These are phyloP conservation scores for Fusarium sp. DNA, from an alignment of 2,329 filamentous ascomycete species.

Conservation along the genomic window DNA sequence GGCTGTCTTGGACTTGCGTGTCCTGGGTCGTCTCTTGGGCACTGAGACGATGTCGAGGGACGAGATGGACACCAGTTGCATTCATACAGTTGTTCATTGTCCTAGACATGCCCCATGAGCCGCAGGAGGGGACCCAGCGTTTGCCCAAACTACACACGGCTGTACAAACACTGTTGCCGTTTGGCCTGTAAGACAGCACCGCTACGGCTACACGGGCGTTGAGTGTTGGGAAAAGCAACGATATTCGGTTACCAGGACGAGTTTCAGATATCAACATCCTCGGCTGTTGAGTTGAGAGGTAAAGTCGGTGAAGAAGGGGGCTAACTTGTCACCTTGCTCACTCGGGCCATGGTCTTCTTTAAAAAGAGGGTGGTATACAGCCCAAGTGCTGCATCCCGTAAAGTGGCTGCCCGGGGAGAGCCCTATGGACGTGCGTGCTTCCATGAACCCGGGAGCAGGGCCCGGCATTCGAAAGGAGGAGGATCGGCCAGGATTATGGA, in stretches of 20 bases:
- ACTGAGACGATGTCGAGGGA: not conserved
- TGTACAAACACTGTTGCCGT: not conserved
- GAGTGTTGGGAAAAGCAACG: not conserved
- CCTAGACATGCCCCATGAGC: not conserved
- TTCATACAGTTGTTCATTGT: conserved; percentile 3
- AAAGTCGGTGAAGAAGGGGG: conserved; percentile 4
- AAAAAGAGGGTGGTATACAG: conserved; percentile 10
- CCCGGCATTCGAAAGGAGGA: not conserved
- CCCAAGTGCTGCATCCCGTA: not conserved
- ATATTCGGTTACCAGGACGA: conserved; percentile 2
- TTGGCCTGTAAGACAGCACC: not conserved
- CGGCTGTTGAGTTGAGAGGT: conserved; percentile 6
- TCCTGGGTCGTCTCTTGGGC: not conserved
- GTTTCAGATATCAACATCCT: conserved; percentile 3
- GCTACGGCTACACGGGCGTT: not conserved
- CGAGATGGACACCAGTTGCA: not conserved
- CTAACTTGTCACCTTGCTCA: not conserved
- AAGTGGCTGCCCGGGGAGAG: not conserved
- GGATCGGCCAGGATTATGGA: not conserved
- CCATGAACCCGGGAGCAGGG: conserved; percentile 2
- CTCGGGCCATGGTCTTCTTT: not conserved
- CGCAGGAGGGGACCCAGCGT: not conserved
- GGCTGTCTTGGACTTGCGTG: not conserved
- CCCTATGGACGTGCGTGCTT: not conserved
- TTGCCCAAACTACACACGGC: not conserved